Evolutionary conservation across 176 grass and related monocot genomes (phyloP), one percentile per base, ranked within the genome.

Genomic region (Lolium multiflorum): DNA sequence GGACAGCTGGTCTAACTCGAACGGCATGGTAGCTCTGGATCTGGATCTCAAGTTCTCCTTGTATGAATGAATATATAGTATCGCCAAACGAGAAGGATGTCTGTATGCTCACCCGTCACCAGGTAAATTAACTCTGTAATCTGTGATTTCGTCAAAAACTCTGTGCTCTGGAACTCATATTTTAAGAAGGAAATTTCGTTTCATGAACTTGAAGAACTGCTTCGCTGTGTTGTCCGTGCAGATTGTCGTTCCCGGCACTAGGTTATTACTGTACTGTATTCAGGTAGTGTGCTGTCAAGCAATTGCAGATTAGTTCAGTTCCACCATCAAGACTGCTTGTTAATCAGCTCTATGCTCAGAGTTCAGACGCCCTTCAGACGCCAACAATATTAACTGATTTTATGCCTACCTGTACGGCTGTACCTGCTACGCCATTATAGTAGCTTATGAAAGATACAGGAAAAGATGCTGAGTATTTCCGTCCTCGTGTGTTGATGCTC

Each of bases 391-490:
- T 13, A 52, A 25, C 0, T 18, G 39, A 55, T 54, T 54, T 54
- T 54, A 0, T 6, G 17, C 5, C 54, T 56, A 6, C 5, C 16
- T 56, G 17, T 56, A 56, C 54, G 1, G 17, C 1, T 56, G 16
- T 56, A 74, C 71, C 71, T 26, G 3, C 46, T 51, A 7, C 24
- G 51, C 72, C 72, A 66, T 66, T 35, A 9, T 38, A 48, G 80
- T 47, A 83, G 57, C 80, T 66, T 26, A 75, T 75, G 72, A 22
- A 83, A 58, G 67, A 80, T 90, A 50, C 57, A 79, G 84, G 47
- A 57, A 77, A 21, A 58, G 74, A 81, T 81, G 37, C 37, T 59
- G 50, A 80, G 37, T 78, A 21, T 20, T 58, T 59, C 44, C 44
- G 17, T 16, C 26, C 68, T 66, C 89, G 56, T 83, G 74, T 83